phyloP scores from a whole-genome alignment of 768 basidiomycete species.

The Trametes maxima region DNA sequence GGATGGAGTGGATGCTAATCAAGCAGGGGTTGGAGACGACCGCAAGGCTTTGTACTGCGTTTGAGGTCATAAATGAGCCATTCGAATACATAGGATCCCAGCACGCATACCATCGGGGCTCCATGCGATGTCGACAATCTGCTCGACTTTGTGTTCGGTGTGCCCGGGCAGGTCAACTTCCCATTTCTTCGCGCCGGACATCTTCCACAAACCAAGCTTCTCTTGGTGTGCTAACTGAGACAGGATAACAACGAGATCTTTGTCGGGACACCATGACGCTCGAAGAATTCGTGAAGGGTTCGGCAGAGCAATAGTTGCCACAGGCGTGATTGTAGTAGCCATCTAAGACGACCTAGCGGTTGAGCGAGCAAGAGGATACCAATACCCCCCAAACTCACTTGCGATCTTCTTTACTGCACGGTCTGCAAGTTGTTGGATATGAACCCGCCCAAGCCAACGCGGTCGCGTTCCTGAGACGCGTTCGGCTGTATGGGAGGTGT shows the following conservation, averaged over 20 bases:
- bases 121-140: constrained; percentile 69
- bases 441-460: neutral
- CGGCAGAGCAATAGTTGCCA: constrained; percentile 60
- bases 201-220: constrained; percentile 77
- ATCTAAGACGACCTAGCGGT: constrained; percentile 9
- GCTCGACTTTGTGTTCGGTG: constrained; percentile 36
- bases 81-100: constrained; percentile 11
- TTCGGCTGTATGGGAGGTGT: neutral
- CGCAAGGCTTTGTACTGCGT: constrained; percentile 62
- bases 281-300: constrained; percentile 57
- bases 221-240: constrained; percentile 69
- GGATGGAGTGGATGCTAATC: constrained; percentile 74
- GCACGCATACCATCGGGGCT: constrained; percentile 71
- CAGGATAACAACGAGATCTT: constrained; percentile 72
- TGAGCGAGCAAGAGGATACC: neutral
- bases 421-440: neutral
- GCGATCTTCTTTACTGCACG: neutral
- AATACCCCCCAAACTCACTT: neutral
- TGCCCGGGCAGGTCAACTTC: constrained; percentile 51
- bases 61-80: constrained; percentile 4
- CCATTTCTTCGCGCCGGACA: constrained; percentile 80
- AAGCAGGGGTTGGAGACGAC: constrained; percentile 69
- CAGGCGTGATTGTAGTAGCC: constrained; percentile 48
- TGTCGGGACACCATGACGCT: constrained; percentile 82
- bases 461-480: neutral